A percentile compares a stretch with the other conserved stretches of the same genome.
These are phyloP conservation scores for Corniculantispora saksenae DNA, from an alignment of 2,329 filamentous ascomycete species.

Conservation along the genomic window DNA sequence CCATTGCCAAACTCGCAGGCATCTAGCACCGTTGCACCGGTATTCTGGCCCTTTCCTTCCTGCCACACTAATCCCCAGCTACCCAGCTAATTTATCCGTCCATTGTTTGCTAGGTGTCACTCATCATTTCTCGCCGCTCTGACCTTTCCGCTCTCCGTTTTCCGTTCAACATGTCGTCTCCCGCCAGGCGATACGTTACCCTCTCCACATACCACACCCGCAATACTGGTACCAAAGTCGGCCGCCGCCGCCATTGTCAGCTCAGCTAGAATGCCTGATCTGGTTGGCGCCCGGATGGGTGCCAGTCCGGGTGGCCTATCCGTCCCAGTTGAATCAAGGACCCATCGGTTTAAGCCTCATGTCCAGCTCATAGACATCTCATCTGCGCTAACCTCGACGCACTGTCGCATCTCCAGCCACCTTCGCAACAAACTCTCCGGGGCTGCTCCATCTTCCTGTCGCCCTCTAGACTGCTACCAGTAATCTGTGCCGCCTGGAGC, in stretches of 20 bases:
- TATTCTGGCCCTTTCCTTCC: too few species aligned
- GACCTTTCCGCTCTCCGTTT: not conserved
- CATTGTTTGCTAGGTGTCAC: too few species aligned
- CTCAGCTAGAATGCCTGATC: not conserved
- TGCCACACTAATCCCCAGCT: not conserved
- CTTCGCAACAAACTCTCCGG: slow-evolving; percentile 13
- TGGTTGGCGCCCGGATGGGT: not conserved
- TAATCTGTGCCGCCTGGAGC: too few species aligned
- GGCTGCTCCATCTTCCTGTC: not conserved
- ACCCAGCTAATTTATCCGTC: too few species aligned
- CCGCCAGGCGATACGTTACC: not conserved
- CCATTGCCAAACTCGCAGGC: not conserved
- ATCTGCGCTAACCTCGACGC: not conserved
- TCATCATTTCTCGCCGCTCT: not conserved
- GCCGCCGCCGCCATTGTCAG: not conserved
- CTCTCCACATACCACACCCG: not conserved
- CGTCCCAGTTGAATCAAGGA: not conserved
- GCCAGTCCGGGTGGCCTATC: not conserved
- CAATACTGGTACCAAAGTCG: too few species aligned
- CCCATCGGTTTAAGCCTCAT: slow-evolving; percentile 6
- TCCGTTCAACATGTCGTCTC: not conserved
- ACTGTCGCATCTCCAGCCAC: not conserved
- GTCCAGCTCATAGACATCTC: not conserved
- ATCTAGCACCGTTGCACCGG: too few species aligned
- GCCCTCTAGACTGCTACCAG: too few species aligned